A percentile compares a stretch with the other conserved stretches of the same genome.
phyloP scores from a whole-genome alignment of 306 rosid genomes.

The Trifolium repens region DNA sequence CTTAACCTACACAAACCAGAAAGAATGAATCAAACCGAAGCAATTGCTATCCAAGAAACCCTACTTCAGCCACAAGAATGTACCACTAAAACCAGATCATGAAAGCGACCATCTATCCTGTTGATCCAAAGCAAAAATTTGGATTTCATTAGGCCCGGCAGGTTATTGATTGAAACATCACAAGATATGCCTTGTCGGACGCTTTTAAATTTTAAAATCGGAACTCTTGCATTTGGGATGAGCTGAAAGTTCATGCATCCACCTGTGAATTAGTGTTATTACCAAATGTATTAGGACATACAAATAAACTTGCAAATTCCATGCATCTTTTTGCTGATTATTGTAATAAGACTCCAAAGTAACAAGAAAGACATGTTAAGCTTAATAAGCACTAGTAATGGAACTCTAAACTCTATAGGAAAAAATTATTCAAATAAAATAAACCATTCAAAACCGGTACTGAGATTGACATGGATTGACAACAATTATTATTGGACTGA shows the following conservation, averaged over 20 bases:
- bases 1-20: constrained; percentile 78
- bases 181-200: constrained; percentile 66
- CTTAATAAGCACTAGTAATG: constrained; percentile 24
- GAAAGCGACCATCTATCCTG: constrained; percentile 79
- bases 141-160: constrained; percentile 79
- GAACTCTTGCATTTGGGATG: constrained; percentile 76
- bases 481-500: constrained; percentile 21
- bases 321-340: constrained; percentile 18
- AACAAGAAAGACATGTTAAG: constrained; percentile 17
- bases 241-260: constrained; percentile 59
- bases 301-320: constrained; percentile 39
- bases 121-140: constrained; percentile 74
- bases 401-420: constrained; percentile 7
- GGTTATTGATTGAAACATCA: constrained; percentile 87
- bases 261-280: constrained; percentile 59
- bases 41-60: constrained; percentile 34
- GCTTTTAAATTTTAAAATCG: constrained; percentile 74
- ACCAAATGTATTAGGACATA: constrained; percentile 32
- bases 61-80: constrained; percentile 40
- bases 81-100: constrained; percentile 87
- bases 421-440: constrained; percentile 22
- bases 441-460: constrained; percentile 1
- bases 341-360: constrained; percentile 19
- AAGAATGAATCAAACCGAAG: constrained; percentile 44
- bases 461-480: constrained; percentile 9